Conservation (phyloP, 257 asterid species). For the Solanum sitiens region DNA sequence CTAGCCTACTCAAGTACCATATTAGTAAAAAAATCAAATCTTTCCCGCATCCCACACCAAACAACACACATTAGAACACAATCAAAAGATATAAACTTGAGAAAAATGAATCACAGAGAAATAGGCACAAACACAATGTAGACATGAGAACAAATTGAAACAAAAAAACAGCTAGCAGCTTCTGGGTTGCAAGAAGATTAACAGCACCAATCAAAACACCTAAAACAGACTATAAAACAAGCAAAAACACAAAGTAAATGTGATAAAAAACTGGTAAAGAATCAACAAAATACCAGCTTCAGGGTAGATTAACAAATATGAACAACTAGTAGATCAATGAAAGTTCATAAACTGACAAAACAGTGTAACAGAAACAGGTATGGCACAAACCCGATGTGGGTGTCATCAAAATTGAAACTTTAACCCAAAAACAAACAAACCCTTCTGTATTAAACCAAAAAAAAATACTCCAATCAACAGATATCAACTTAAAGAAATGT, state of each 20-base stretch:
- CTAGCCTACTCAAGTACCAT: background rate
- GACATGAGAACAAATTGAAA: background rate
- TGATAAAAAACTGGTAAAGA: background rate
- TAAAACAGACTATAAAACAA: background rate
- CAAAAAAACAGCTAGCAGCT: background rate
- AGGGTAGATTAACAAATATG: background rate
- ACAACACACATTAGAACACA: background rate
- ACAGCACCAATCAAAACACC: background rate
- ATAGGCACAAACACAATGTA: background rate
- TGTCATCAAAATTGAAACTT: background rate
- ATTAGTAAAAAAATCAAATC: background rate
- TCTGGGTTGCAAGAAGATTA: background rate
- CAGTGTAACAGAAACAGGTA: background rate
- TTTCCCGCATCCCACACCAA: background rate
- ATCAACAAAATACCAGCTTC: background rate
- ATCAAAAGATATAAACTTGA: background rate
- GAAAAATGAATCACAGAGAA: background rate
- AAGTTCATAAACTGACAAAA: background rate
- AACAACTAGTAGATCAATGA: background rate
- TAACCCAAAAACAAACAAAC: background rate
- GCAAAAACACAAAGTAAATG: background rate
- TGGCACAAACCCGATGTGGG: background rate
- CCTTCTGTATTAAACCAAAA: background rate
- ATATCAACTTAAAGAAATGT: background rate
- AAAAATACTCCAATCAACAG: background rate